Base-by-base conservation (phyloP, 345 rosid genomes). In the Citrus inodora region DNA sequence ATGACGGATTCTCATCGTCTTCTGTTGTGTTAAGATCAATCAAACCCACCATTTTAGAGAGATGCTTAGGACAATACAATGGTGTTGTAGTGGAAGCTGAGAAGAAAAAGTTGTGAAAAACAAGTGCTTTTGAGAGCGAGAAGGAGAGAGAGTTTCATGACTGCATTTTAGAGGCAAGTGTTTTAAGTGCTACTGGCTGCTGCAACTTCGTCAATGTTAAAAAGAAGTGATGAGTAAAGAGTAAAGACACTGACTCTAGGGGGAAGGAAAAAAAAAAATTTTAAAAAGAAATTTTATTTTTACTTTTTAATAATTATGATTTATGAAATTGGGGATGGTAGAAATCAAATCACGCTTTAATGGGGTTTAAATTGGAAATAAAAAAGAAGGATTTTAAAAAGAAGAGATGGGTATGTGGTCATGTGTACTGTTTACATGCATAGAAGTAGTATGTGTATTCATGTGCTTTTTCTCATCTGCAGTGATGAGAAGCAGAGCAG, bases 21-120 rank as follows among this genome's bases (percentile, higher is more conserved):
- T 92, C 97, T 27, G 86, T 88, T 7, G 91, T 90, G 92, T 96
- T 96, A 77, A 96, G 98, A 92, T 96, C 99, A 86, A 96, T 92
- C 85, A 93, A 82, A 75, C 94, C 91, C 86, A 87, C 94, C 99
- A 95, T 91, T 80, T 75, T 56, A 51, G 71, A 55, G 69, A 65
- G 38, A 30, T 5, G 40, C 30, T 58, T 14, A 40, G 55, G 21
- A 74, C 22, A 53, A 17, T 14, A 46, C 59, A 82, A 25, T 14
- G 62, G 32, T 35, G 11, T 62, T 5, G 58, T 17, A 53, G 58
- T 17, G 30, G n/a, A 22, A 19, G 19, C 32, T 25, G 58, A 76
- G 65, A n/a, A 51, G 65, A 33, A 51, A 19, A 24, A 27, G 70
- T 1, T 40, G 53, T 24, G 53, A n/a, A 33, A 27, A 55, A 48